These are phyloP conservation scores for Magnusiomyces suaveolens DNA, from an alignment of 1,139 yeast species.

Conservation along the genomic window DNA sequence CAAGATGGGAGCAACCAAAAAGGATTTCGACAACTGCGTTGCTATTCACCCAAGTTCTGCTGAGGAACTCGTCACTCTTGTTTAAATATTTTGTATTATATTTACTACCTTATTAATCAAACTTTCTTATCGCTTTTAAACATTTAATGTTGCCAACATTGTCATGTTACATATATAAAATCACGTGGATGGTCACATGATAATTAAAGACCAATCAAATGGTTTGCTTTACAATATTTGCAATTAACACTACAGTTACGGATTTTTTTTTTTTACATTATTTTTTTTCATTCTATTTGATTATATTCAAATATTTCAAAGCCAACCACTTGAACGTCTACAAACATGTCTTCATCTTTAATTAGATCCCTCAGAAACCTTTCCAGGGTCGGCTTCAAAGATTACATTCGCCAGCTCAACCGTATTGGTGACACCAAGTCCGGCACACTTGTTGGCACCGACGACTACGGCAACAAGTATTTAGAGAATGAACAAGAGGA, in stretches of 20 bases:
- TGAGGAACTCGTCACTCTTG: constrained; percentile 78
- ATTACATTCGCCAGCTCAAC: constrained; percentile 66
- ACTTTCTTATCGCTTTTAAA: too few species aligned
- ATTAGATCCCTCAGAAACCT: constrained; percentile 35
- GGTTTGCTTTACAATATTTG: neutral
- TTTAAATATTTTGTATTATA: too few species aligned
- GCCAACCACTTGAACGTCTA: neutral
- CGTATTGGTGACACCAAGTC: constrained; percentile 69
- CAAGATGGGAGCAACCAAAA: constrained; percentile 89
- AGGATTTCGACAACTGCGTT: constrained; percentile 86
- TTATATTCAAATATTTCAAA: too few species aligned
- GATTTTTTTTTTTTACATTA: too few species aligned
- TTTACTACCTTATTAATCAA: too few species aligned
- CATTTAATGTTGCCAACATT: too few species aligned
- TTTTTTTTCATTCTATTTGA: too few species aligned
- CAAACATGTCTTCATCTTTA: constrained; percentile 26
- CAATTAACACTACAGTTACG: too few species aligned
- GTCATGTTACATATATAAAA: too few species aligned
- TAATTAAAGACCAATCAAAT: neutral
- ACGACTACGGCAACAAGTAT: constrained; percentile 52
- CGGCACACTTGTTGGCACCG: constrained; percentile 33
- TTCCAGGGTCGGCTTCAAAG: constrained; percentile 53
- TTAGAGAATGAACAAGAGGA: constrained; percentile 65
- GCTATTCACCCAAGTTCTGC: constrained; percentile 99
- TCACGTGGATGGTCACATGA: too few species aligned